phyloP scores from a whole-genome alignment of 208 protist species.

The Leishmania guyanensis region DNA sequence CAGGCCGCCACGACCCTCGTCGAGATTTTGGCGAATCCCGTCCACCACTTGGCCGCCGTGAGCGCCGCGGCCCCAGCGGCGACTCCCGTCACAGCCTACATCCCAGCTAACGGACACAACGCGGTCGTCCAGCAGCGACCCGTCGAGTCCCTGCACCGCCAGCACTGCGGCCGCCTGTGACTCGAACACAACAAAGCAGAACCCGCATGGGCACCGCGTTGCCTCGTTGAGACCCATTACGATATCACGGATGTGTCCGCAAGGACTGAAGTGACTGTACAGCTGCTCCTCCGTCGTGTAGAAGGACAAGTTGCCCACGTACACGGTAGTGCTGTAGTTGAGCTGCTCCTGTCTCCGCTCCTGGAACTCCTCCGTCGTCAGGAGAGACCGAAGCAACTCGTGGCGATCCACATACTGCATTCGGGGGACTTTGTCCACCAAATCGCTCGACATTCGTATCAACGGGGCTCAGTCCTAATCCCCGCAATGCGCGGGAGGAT shows the following conservation, averaged over 20 bases:
- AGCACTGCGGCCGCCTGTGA: constrained; percentile 86
- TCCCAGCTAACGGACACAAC: constrained; percentile 86
- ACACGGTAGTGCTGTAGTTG: constrained; percentile 90
- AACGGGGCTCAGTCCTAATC: not conserved
- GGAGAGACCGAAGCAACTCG: constrained; percentile 68
- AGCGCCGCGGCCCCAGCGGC: constrained; percentile 85
- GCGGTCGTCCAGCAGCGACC: constrained; percentile 82
- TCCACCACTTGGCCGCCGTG: constrained; percentile 94
- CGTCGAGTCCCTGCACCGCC: constrained; percentile 87
- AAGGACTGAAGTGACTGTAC: constrained; percentile 93
- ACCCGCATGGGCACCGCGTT: constrained; percentile 97
- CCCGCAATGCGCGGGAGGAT: not conserved
- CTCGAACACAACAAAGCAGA: constrained; percentile 99
- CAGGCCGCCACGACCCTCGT: constrained; percentile 92
- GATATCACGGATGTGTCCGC: constrained; percentile 95
- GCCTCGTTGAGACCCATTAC: constrained; percentile 98
- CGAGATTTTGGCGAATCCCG: constrained; percentile 89
- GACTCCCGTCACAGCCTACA: constrained; percentile 74
- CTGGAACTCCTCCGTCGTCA: constrained; percentile 72
- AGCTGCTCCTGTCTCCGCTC: constrained; percentile 69
- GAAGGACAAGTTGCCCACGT: constrained; percentile 98
- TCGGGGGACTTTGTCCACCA: constrained; percentile 62
- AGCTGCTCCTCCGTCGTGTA: constrained; percentile 98
- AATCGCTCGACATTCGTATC: constrained; percentile 50
- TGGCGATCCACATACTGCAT: constrained; percentile 89